Evolutionary conservation across 2,329 filamentous ascomycete species (phyloP), one percentile per base, ranked within the genome.

Genomic region (Trichoderma sp.): DNA sequence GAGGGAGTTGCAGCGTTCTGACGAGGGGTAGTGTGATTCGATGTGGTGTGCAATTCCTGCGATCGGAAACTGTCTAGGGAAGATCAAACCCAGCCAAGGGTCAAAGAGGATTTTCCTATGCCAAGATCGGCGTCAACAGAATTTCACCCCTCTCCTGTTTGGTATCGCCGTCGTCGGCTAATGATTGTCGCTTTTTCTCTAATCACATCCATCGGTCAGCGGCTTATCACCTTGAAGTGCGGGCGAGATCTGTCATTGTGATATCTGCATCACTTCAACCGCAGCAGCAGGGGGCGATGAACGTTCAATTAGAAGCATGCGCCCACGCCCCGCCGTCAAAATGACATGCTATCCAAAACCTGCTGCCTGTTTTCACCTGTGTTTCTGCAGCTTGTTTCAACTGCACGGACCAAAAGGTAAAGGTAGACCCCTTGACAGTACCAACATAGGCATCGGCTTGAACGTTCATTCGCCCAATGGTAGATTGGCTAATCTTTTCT

Each of bases 21-120:
- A 53, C 41, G 50, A 16, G 60, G 60, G 41, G 64, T 41, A 41
- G 56, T 50, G 75, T 35, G 62, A 50, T 59, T 38, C 21, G 60
- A 66, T 31, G 74, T 67, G 60, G 60, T 24, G 74, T 74, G 53
- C 53, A 53, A 41, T 63, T 64, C 63, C 65, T 33, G 64, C 69
- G 64, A 76, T 76, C 69, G 56, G 53, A 63, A 65, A 66, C 68
- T 33, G 45, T 59, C 45, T 66, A 62, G 71, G 71, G 63, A 33
- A 74, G 64, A 67, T 74, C 71, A 74, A 68, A 38, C 21, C 45
- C 69, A 53, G 27, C 59, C 35, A 50, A 50, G 35, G 41, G 9
- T 16, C 5, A 31, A 21, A 53, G 38, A 21, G 56, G n/a, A 60
- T 71, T 60, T 41, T 38, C 9, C 27, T 45, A 18, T 71, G 68